A percentile compares a stretch with the other conserved stretches of the same genome.
Evolutionary conservation across 495 filamentous ascomycete species (phyloP).

Genomic region (Podospora bellae-mahoneyi): DNA sequence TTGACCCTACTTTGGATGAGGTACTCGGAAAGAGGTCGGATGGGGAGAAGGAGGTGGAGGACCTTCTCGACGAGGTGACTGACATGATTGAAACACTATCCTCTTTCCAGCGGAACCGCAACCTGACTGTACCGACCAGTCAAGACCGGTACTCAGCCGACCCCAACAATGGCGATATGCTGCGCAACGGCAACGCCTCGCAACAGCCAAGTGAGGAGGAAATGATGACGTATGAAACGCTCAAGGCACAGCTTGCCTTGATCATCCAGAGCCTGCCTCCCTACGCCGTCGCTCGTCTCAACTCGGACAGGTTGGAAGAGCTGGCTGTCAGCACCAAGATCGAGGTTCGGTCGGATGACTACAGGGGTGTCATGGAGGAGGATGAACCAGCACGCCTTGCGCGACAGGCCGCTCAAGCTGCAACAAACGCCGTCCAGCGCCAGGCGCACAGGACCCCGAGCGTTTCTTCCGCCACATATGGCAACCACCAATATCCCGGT

Average conservation of each 20-base stretch:
- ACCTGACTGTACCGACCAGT: slow-evolving; percentile 55
- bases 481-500: slow-evolving; percentile 37
- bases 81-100: slow-evolving; percentile 79
- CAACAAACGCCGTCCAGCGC: slow-evolving; percentile 34
- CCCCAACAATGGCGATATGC: slow-evolving; percentile 50
- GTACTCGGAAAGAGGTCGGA: slow-evolving; percentile 48
- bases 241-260: slow-evolving; percentile 67
- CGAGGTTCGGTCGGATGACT: slow-evolving; percentile 64
- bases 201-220: slow-evolving; percentile 61
- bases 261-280: slow-evolving; percentile 77
- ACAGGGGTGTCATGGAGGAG: slow-evolving; percentile 80
- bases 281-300: slow-evolving; percentile 78
- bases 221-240: slow-evolving; percentile 64
- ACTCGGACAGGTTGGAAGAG: slow-evolving; percentile 77
- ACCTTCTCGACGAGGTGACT: slow-evolving; percentile 74
- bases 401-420: slow-evolving; percentile 35
- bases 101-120: slow-evolving; percentile 83
- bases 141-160: slow-evolving; percentile 48
- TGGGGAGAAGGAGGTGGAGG: slow-evolving; percentile 63
- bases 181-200: slow-evolving; percentile 46
- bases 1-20: slow-evolving; percentile 52
- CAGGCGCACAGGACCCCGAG: slow-evolving; percentile 41
- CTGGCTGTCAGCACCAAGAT: slow-evolving; percentile 82
- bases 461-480: slow-evolving; percentile 33
- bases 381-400: slow-evolving; percentile 57